Evolutionary conservation across 2,329 filamentous ascomycete genomes (phyloP), one percentile per base, ranked within the genome.

Genomic region (Magnaporthiopsis incrustans): DNA sequence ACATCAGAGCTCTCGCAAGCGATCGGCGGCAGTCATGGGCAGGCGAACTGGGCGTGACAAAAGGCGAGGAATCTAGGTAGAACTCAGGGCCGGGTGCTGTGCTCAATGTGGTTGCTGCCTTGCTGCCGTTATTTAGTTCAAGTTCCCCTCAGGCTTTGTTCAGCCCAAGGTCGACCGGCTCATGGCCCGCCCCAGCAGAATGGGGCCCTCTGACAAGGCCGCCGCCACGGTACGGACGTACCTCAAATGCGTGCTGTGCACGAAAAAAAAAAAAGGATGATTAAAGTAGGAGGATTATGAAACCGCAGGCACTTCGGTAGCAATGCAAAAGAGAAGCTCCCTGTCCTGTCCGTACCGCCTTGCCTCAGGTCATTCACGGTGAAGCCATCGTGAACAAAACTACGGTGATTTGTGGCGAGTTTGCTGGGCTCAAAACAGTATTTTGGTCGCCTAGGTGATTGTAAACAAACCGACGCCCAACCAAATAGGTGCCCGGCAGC

Each of bases 1-100:
- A 70, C 68, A 72, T 72, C 67, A 71, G 69, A 67, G 64, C 66
- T 65, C 65, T 67, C 64, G 61, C 58, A 53, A 65, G 18, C 53
- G 58, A 33, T 30, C 35, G n/a, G 58, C 32, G 32, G 44, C 18
- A 53, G 44, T 53, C 44, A 53, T 53, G 8, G 44, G 44, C 44
- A 53, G 44, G 44, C 22, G 22, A 18, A 11, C 44, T n/a, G 44
- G 44, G 22, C 22, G 60, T 61, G 60, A 56, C 60, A 44, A 35
- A 30, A n/a, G 59, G 25, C 26, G 33, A 60, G 18, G 27, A 27
- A 26, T 53, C 44, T 38, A 38, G 35, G 35, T 18, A 53, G 18
- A 53, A 10, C 4, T 53, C 44, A 11, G 18, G 7, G 44, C 22
- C n/a, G 44, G 22, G 44, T 38, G 35, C 5, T 38, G 35, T 38